These are phyloP conservation scores for Marchantia polymorpha DNA, from an alignment of 225 moss, liverwort and hornwort genomes.

Conservation along the genomic window DNA sequence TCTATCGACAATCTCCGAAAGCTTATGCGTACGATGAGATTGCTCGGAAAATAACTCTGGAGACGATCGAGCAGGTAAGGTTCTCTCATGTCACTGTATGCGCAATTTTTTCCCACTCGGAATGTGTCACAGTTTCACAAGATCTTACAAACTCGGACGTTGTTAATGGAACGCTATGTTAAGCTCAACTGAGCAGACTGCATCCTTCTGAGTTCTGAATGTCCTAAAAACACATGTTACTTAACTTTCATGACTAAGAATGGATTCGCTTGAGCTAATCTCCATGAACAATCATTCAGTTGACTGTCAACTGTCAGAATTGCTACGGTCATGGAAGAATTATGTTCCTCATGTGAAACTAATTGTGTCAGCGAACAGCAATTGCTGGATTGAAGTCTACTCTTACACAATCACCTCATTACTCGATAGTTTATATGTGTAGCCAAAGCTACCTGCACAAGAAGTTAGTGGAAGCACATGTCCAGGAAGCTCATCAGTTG, in stretches of 20 bases:
- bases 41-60: slow-evolving; percentile 50
- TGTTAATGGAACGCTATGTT: neutral
- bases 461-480: neutral
- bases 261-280: too few relatives aligned
- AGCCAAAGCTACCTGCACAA: neutral
- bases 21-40: slow-evolving; percentile 57
- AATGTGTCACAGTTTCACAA: neutral
- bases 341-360: too few relatives aligned
- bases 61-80: slow-evolving; percentile 57
- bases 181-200: neutral
- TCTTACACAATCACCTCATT: too few relatives aligned
- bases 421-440: too few relatives aligned
- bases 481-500: neutral
- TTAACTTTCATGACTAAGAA: too few relatives aligned
- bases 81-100: neutral
- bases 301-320: too few relatives aligned
- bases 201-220: neutral
- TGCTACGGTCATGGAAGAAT: too few relatives aligned
- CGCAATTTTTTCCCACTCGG: neutral
- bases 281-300: too few relatives aligned
- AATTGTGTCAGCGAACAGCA: too few relatives aligned
- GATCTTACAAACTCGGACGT: neutral
- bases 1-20: slow-evolving; percentile 48
- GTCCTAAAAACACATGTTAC: neutral
- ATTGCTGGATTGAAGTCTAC: too few relatives aligned